A percentile compares a stretch with the other conserved stretches of the same genome.
phyloP scores from a whole-genome alignment of 768 basidiomycete species.

The Hygrophorus russula region DNA sequence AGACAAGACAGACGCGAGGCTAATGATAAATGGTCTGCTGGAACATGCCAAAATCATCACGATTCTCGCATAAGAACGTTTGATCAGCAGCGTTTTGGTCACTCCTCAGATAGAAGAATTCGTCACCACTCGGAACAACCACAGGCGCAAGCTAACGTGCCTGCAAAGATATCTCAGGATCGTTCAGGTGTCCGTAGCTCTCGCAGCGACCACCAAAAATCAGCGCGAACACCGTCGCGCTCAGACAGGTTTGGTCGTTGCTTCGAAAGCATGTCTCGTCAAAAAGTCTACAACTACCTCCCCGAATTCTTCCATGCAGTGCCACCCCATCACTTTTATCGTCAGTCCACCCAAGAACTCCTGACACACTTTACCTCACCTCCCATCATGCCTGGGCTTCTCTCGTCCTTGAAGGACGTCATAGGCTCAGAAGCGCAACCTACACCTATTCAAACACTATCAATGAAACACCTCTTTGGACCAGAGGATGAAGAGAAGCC shows the following conservation, averaged over 20 bases:
- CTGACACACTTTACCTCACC: constrained; percentile 47
- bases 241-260: too few species aligned
- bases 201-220: not conserved
- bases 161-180: too few species aligned
- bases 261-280: not conserved
- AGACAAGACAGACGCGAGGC: too few species aligned
- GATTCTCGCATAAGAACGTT: too few species aligned
- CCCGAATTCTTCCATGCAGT: not conserved
- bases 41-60: too few species aligned
- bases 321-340: not conserved
- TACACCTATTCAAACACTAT: constrained; percentile 71
- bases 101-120: too few species aligned
- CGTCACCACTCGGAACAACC: too few species aligned
- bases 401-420: constrained; percentile 42
- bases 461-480: constrained; percentile 52
- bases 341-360: not conserved
- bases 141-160: too few species aligned
- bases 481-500: constrained; percentile 3
- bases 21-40: too few species aligned
- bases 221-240: not conserved
- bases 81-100: too few species aligned
- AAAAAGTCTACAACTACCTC: not conserved
- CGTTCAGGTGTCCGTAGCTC: too few species aligned
- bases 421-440: constrained; percentile 49
- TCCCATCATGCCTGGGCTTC: constrained; percentile 55